Percentiles rank a stretch among this genome's conserved stretches.
Conservation (phyloP, 306 rosid species). For the peach (Prunus persica) region DNA sequence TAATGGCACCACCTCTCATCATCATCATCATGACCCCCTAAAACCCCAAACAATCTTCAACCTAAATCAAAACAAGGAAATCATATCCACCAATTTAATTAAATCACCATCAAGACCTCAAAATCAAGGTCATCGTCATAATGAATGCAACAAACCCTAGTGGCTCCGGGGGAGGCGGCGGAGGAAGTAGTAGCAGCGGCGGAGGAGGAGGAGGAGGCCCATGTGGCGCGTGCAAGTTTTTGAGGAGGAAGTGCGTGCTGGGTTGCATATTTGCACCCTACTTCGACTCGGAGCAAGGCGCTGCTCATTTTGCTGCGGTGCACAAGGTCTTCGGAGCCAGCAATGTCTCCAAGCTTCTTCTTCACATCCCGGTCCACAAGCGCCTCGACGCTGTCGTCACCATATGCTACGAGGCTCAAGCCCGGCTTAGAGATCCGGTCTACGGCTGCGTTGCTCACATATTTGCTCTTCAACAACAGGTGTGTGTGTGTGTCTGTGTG, state of each 20-base stretch:
- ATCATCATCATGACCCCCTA: neutral
- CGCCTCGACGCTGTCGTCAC: conserved; percentile 87
- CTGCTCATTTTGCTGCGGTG: conserved; percentile 84
- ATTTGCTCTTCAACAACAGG: conserved; percentile 95
- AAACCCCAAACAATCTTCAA: no score
- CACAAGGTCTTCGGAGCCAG: conserved; percentile 96
- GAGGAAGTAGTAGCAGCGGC: conserved; percentile 11
- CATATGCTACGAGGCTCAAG: conserved; percentile 87
- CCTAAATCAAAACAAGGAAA: neutral
- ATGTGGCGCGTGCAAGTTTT: conserved; percentile 91
- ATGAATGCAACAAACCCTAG: conserved; percentile 65
- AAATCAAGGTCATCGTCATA: neutral
- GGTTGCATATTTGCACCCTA: conserved; percentile 92
- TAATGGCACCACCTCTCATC: conserved; percentile 8
- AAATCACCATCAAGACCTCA: neutral
- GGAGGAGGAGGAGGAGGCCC: conserved; percentile 50
- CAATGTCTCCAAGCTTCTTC: conserved; percentile 84
- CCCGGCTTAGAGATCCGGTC: conserved; percentile 82
- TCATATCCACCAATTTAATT: neutral
- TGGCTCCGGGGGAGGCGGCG: conserved; percentile 4
- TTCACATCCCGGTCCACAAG: conserved; percentile 64
- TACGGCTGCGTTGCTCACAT: conserved; percentile 95
- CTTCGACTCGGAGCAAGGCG: conserved; percentile 93
- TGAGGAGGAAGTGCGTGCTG: conserved; percentile 72
- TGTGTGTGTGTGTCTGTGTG: conserved; percentile 4